Conservation (phyloP, 768 basidiomycete species). For the Macrolepiota dolichaula region DNA sequence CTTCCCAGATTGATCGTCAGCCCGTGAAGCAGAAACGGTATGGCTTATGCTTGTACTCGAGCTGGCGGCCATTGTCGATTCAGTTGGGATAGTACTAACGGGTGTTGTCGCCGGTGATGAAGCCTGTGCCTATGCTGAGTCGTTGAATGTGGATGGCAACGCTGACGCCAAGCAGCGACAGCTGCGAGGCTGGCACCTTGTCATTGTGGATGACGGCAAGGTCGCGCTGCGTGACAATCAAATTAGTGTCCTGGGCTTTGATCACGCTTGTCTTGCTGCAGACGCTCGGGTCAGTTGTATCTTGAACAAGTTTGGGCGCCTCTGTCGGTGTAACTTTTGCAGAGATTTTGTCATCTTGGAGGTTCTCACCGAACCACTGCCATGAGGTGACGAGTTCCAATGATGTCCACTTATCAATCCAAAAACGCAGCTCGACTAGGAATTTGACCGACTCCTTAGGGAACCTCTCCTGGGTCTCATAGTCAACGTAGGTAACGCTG, state of each 20-base stretch:
- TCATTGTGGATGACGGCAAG: constrained; percentile 7
- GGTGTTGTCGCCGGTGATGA: constrained; percentile 13
- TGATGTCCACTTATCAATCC: not conserved
- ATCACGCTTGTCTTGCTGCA: constrained; percentile 11
- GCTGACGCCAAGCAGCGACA: not conserved
- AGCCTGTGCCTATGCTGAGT: constrained; percentile 4
- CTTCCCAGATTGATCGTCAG: constrained; percentile 35
- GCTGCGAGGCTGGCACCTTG: not conserved
- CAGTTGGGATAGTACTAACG: not conserved
- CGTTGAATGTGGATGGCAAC: not conserved
- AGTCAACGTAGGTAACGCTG: constrained; percentile 71
- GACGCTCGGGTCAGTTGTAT: not conserved
- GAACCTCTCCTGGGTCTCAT: constrained; percentile 60
- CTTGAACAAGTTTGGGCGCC: not conserved
- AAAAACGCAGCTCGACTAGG: constrained; percentile 43
- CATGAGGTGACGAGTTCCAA: not conserved
- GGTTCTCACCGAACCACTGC: constrained; percentile 40
- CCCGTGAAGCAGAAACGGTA: not conserved
- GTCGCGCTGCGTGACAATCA: not conserved
- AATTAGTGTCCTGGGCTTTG: not conserved
- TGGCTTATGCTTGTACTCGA: not conserved
- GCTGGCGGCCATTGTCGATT: not conserved
- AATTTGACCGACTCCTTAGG: constrained; percentile 63
- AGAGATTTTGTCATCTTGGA: constrained; percentile 11
- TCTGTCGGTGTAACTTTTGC: not conserved